These are phyloP conservation scores for Cichorium intybus DNA, from an alignment of 140 eudicot species.

Conservation along the genomic window DNA sequence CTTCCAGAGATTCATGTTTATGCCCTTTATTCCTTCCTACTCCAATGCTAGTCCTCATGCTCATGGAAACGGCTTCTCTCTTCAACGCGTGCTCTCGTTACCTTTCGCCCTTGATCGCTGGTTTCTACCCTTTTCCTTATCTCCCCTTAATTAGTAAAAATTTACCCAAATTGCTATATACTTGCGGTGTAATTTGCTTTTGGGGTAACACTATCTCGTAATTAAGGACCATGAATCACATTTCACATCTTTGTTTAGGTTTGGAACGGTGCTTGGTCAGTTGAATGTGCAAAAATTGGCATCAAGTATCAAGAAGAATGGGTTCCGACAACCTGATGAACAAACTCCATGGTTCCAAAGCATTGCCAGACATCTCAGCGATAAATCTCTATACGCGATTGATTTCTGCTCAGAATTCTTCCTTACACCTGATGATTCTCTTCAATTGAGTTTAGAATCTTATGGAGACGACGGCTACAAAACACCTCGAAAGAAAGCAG, in stretches of 20 bases:
- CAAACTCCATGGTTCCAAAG: slow-evolving; percentile 46
- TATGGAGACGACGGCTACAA: slow-evolving; percentile 46
- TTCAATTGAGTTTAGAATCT: slow-evolving; percentile 53
- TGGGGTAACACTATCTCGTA: not conserved
- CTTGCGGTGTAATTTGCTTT: too few relatives aligned
- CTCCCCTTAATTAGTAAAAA: not conserved
- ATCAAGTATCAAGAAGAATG: slow-evolving; percentile 43
- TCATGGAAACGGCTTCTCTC: slow-evolving; percentile 36
- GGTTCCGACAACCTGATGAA: slow-evolving; percentile 29
- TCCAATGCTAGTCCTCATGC: slow-evolving; percentile 19
- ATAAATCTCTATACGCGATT: slow-evolving; percentile 59
- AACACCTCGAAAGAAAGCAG: slow-evolving; percentile 63
- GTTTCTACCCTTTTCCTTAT: slow-evolving; percentile 3
- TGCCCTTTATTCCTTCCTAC: slow-evolving; percentile 79
- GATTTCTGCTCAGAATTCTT: slow-evolving; percentile 61
- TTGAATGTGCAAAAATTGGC: slow-evolving; percentile 68
- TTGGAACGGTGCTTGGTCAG: slow-evolving; percentile 68
- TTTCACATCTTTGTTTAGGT: slow-evolving; percentile 39
- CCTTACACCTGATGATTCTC: slow-evolving; percentile 59
- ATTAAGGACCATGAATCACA: not conserved
- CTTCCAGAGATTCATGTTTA: slow-evolving; percentile 77
- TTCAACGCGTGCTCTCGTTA: slow-evolving; percentile 65
- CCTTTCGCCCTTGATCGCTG: slow-evolving; percentile 61
- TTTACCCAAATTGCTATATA: not conserved
- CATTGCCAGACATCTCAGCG: slow-evolving; percentile 44